Base-by-base conservation (phyloP, 1,139 yeast species). In the Nakaseomyces uthaithaninus region DNA sequence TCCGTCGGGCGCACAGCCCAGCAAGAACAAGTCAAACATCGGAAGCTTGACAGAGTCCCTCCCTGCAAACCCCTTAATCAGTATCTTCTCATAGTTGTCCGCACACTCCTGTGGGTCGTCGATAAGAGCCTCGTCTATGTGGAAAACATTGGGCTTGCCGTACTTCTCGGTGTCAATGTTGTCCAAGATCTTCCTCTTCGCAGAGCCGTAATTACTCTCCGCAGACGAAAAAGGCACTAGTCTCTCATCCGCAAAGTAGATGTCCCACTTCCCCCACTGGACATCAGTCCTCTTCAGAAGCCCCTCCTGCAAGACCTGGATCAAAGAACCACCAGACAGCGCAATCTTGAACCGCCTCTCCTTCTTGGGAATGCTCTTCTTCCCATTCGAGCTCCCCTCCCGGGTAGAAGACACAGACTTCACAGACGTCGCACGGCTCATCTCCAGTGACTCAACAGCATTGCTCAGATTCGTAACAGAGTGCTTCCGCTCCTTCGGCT, bases 1-100 rank as follows among this genome's bases (percentile, higher is more conserved):
- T 20, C 98, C 98, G 62, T 91, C 98, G 3, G 98, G 98, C 0
- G 98, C 98, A 69, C 97, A 89, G 16, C 98, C 98, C 47, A 91
- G 71, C 49, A 91, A 68, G 48, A 91, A 73, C 45, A 91, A 67
- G 63, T 91, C 98, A 66, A 91, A 91, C 77, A 85, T 79, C 44
- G 98, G 98, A 48, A 89, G 71, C 63, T 89, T 87, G 45, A 91
- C 97, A 14, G 95, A 81, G 62, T 89, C 97, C 60, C 91, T 89
- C 44, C 83, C 85, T n/a, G 98, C 98, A 67, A 91, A 91, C 40
- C 91, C 93, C 55, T 74, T 76, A 47, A 91, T 83, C 45, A 91
- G 70, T 18, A 77, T 70, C 64, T 87, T 85, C 59, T 91, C 98
- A 63, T 91, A 91, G 45, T 70, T 75, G 59, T 91, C 97, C 6